These are phyloP conservation scores for Cercospora sp. DNA, from an alignment of 2,329 filamentous ascomycete species.

Conservation along the genomic window DNA sequence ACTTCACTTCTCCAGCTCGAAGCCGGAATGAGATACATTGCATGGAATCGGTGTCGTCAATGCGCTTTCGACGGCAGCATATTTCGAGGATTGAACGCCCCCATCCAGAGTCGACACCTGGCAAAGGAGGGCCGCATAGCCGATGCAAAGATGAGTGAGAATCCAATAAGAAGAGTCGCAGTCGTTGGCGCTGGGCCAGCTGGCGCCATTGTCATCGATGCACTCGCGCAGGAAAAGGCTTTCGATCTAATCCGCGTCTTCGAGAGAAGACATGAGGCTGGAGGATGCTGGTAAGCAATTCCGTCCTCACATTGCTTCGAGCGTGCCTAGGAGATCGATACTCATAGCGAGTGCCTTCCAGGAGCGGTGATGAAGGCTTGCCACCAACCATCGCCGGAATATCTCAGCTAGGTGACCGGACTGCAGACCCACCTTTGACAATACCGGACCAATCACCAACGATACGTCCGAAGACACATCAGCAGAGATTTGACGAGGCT, in stretches of 20 bases:
- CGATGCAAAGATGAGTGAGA: not conserved
- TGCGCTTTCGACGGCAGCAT: not conserved
- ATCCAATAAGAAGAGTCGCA: conserved; percentile 8
- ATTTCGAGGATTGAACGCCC: not conserved
- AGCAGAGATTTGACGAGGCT: conserved; percentile 57
- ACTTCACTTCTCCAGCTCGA: not conserved
- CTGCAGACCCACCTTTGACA: conserved; percentile 20
- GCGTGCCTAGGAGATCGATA: not conserved
- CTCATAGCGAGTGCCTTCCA: not conserved
- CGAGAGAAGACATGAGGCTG: conserved; percentile 59
- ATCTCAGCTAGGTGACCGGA: conserved; percentile 1
- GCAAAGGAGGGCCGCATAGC: not conserved
- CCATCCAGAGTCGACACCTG: not conserved
- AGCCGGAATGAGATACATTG: not conserved
- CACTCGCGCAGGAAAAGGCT: conserved; percentile 7
- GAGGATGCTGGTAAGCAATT: conserved; percentile 59
- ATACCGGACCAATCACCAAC: conserved; percentile 54
- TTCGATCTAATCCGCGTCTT: conserved; percentile 48
- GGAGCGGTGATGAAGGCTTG: conserved; percentile 6
- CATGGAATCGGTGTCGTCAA: not conserved
- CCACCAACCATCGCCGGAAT: conserved; percentile 8
- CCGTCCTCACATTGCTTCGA: not conserved
- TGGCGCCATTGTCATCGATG: conserved; percentile 14
- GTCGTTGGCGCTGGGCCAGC: conserved; percentile 31
- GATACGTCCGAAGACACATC: conserved; percentile 44